A percentile compares a stretch with the other conserved stretches of the same genome.
These are phyloP conservation scores for Cytauxzoon felis DNA, from an alignment of 169 alveolate species.

Conservation along the genomic window DNA sequence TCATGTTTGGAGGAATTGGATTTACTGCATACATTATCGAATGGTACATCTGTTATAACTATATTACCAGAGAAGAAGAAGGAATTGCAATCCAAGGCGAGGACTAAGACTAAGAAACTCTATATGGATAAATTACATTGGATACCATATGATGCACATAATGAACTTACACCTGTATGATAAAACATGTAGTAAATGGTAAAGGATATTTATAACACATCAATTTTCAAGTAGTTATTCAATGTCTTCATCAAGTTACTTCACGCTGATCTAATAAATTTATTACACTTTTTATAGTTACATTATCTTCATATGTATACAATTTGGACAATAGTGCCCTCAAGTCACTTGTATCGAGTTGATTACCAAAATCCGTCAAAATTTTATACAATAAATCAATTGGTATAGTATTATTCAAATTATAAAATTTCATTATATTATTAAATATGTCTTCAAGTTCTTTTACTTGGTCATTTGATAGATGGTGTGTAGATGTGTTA, in stretches of 20 bases:
- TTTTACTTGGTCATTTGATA: constrained; percentile 2
- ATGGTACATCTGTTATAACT: constrained; percentile 78
- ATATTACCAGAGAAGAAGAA: constrained; percentile 75
- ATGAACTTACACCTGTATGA: constrained; percentile 55
- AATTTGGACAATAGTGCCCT: constrained; percentile 5
- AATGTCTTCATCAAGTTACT: neutral
- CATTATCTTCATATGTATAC: constrained; percentile 16
- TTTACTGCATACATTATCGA: constrained; percentile 72
- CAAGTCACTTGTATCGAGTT: constrained; percentile 3
- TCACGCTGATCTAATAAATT: constrained; percentile 16
- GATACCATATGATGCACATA: constrained; percentile 83
- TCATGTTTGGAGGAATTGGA: constrained; percentile 83
- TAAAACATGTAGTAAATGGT: neutral
- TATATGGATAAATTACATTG: constrained; percentile 79
- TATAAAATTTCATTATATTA: constrained; percentile 10
- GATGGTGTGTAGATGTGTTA: too few relatives aligned
- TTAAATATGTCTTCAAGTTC: constrained; percentile 6
- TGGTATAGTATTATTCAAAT: neutral
- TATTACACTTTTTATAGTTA: constrained; percentile 35
- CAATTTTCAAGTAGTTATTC: neutral
- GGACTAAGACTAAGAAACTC: constrained; percentile 74
- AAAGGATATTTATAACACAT: neutral
- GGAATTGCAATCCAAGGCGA: constrained; percentile 67
- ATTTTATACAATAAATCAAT: constrained; percentile 16
- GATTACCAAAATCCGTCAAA: constrained; percentile 18